Evolutionary conservation across 108 stramenopile genomes (phyloP).

Genomic region (Conticribra weissflogii): DNA sequence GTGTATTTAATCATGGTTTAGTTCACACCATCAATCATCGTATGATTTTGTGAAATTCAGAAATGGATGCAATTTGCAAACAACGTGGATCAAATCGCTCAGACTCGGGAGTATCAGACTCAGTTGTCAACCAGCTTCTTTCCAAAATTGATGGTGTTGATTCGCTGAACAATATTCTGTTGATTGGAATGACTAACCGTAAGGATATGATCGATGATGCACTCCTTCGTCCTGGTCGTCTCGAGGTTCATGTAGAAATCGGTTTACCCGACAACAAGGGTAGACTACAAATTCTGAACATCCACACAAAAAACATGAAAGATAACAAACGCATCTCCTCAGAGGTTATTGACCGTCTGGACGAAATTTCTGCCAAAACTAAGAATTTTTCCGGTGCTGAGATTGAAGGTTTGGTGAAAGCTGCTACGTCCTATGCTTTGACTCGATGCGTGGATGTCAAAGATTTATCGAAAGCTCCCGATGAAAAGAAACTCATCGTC

Average conservation of each 20-base stretch:
- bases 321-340: constrained; percentile 83
- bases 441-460: constrained; percentile 91
- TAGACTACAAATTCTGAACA: constrained; percentile 94
- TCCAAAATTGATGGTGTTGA: constrained; percentile 99
- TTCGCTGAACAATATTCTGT: constrained; percentile 96
- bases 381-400: constrained; percentile 99
- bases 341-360: constrained; percentile 79
- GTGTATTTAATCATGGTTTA: no score
- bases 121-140: constrained; percentile 98
- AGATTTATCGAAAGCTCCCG: constrained; percentile 90
- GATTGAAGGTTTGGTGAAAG: constrained; percentile 96
- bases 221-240: constrained; percentile 95
- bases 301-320: constrained; percentile 94
- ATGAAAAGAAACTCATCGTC: constrained; percentile 83
- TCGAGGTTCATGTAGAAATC: constrained; percentile 99
- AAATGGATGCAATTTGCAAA: constrained; percentile 99
- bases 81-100: constrained; percentile 90
- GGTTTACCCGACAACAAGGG: constrained; percentile 94
- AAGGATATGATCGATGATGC: constrained; percentile 99
- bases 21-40: no score
- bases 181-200: constrained; percentile 99
- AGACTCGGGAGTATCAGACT: constrained; percentile 96
- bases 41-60: no score
- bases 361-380: constrained; percentile 83
- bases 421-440: constrained; percentile 95